Evolutionary conservation across 495 filamentous ascomycete species (phyloP).

Genomic region (Podospora pseudoanserina): DNA sequence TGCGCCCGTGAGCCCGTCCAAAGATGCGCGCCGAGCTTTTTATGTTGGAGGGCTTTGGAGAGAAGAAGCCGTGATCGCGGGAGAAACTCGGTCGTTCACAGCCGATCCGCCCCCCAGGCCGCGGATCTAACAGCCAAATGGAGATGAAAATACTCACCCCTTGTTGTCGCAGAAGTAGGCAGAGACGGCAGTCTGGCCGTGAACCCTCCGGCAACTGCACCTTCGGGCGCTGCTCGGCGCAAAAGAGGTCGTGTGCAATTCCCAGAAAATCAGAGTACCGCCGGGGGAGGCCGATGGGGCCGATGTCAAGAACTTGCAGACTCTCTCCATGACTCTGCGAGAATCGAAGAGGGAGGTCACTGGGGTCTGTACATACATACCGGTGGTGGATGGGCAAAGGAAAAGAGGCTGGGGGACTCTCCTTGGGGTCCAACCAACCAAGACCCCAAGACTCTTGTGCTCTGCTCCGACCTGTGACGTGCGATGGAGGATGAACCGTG

Average conservation of each 20-base stretch:
- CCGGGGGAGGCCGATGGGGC: slow-evolving; percentile 8
- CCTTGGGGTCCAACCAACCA: neutral
- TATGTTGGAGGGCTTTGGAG: slow-evolving; percentile 2
- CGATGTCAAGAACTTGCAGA: slow-evolving; percentile 5
- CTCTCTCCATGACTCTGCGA: neutral
- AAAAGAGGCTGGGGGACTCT: neutral
- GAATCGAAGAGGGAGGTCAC: neutral
- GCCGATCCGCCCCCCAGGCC: slow-evolving; percentile 5
- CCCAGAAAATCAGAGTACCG: slow-evolving; percentile 7
- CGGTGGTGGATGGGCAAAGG: no score
- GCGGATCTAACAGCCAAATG: neutral
- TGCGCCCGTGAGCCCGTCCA: neutral
- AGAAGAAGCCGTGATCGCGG: slow-evolving; percentile 12
- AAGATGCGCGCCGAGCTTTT: slow-evolving; percentile 17
- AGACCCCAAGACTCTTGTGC: neutral
- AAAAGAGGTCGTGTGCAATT: slow-evolving; percentile 4
- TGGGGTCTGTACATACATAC: neutral
- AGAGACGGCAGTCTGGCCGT: slow-evolving; percentile 9
- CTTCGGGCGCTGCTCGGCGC: slow-evolving; percentile 9
- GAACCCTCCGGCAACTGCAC: slow-evolving; percentile 3
- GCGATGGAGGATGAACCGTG: neutral
- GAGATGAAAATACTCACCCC: slow-evolving; percentile 5
- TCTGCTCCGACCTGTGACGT: slow-evolving; percentile 1
- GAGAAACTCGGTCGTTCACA: slow-evolving; percentile 11
- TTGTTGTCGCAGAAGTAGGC: neutral